These are phyloP conservation scores for Aspergillus tubingensis DNA, from an alignment of 2,329 filamentous ascomycete genomes.

Conservation along the genomic window DNA sequence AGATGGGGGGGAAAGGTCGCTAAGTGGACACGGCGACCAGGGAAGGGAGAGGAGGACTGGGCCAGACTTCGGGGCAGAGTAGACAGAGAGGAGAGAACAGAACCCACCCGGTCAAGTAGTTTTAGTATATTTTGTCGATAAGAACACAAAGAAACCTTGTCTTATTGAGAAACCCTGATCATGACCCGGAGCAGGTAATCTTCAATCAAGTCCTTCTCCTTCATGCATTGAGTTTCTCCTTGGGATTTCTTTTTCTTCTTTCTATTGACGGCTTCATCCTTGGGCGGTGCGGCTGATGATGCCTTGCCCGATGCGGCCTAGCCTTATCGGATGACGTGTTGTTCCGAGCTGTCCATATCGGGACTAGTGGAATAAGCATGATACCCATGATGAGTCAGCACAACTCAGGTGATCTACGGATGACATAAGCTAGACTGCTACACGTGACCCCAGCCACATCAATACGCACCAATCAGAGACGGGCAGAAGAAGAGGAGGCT, in stretches of 20 bases:
- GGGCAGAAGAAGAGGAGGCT: constrained; percentile 14
- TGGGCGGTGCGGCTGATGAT: constrained; percentile 27
- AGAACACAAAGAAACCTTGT: background rate
- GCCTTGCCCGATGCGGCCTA: constrained; percentile 28
- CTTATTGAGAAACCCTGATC: background rate
- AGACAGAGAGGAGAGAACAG: too few species aligned
- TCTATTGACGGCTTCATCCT: background rate
- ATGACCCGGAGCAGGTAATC: background rate
- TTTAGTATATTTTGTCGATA: too few species aligned
- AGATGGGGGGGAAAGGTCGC: background rate
- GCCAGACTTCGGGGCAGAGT: background rate
- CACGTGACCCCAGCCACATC: constrained; percentile 36
- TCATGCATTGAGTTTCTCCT: background rate
- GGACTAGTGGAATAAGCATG: constrained; percentile 13
- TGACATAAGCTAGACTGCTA: constrained; percentile 7
- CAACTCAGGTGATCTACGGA: background rate
- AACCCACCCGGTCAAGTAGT: background rate
- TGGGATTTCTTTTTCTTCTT: background rate
- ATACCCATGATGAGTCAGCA: too few species aligned
- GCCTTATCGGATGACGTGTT: constrained; percentile 17
- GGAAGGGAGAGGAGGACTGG: constrained; percentile 7
- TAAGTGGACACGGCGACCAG: constrained; percentile 9
- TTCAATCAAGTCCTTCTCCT: background rate
- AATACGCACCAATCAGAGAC: constrained; percentile 14
- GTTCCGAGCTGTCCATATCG: constrained; percentile 18